phyloP scores from a whole-genome alignment of 768 basidiomycete species.

The Hericium alpestre region DNA sequence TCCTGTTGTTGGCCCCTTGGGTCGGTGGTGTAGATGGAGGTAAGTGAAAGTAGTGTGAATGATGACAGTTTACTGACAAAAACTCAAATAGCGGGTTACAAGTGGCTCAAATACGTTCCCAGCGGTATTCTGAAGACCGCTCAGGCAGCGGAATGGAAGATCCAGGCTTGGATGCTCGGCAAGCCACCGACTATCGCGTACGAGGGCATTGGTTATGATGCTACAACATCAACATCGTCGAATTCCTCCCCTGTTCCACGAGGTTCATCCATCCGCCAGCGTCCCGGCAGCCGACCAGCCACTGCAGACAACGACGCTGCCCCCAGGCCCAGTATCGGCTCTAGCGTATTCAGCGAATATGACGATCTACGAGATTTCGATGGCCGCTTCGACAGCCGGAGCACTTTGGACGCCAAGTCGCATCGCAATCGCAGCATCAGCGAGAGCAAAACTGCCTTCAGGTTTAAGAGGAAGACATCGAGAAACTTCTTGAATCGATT shows the following conservation, averaged over 20 bases:
- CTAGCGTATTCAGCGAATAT: slow-evolving; percentile 73
- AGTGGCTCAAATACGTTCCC: slow-evolving; percentile 95
- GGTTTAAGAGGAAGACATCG: slow-evolving; percentile 48
- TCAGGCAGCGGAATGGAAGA: slow-evolving; percentile 93
- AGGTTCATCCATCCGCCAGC: slow-evolving; percentile 1
- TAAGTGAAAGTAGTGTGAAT: slow-evolving; percentile 29
- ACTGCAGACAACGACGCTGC: slow-evolving; percentile 25
- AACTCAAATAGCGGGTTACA: slow-evolving; percentile 58
- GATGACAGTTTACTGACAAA: slow-evolving; percentile 3
- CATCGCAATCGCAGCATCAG: slow-evolving; percentile 21
- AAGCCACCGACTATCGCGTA: slow-evolving; percentile 82
- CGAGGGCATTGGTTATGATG: slow-evolving; percentile 78
- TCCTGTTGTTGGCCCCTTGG: slow-evolving; percentile 93
- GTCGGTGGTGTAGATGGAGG: slow-evolving; percentile 84
- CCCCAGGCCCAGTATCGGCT: slow-evolving; percentile 62
- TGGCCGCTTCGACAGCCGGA: slow-evolving; percentile 73
- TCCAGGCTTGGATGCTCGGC: slow-evolving; percentile 95
- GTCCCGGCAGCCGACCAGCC: slow-evolving; percentile 12
- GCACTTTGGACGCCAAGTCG: slow-evolving; percentile 48
- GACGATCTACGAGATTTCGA: slow-evolving; percentile 83
- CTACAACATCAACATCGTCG: slow-evolving; percentile 12
- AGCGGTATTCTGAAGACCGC: slow-evolving; percentile 88
- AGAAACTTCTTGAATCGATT: slow-evolving; percentile 57
- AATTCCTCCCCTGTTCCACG: slow-evolving; percentile 17
- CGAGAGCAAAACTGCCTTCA: slow-evolving; percentile 24